phyloP scores from a whole-genome alignment of 495 filamentous ascomycete genomes.

The Aspergillus sclerotioniger region DNA sequence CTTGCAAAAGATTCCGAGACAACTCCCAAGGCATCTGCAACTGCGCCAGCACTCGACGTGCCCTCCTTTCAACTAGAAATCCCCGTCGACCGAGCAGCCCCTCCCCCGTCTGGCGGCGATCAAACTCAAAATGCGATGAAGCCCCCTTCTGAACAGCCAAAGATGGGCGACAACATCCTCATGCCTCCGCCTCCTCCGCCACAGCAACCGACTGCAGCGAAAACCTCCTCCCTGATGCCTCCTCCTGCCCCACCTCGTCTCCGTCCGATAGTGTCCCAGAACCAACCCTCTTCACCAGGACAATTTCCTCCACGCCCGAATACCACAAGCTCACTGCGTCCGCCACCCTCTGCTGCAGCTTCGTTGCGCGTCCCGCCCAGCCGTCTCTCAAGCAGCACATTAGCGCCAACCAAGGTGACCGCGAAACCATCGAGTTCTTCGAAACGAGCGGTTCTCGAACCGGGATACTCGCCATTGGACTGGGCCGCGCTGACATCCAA shows the following conservation, averaged over 20 bases:
- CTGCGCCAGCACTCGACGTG: constrained; percentile 28
- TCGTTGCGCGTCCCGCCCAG: constrained; percentile 30
- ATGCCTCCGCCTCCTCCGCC: constrained; percentile 14
- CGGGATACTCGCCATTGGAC: constrained; percentile 90
- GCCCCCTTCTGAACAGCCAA: background rate
- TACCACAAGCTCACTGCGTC: constrained; percentile 22
- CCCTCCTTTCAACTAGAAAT: constrained; percentile 34
- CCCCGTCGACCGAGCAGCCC: constrained; percentile 12
- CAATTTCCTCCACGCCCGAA: constrained; percentile 24
- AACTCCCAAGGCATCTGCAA: constrained; percentile 49
- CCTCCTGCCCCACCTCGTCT: constrained; percentile 34
- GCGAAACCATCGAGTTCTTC: constrained; percentile 39
- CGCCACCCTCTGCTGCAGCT: constrained; percentile 36
- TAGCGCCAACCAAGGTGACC: constrained; percentile 31
- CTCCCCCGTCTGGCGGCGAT: background rate
- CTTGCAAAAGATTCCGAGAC: constrained; percentile 35
- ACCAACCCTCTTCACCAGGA: constrained; percentile 13
- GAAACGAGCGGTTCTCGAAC: constrained; percentile 69
- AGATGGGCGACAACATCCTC: constrained; percentile 14
- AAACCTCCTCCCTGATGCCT: constrained; percentile 36
- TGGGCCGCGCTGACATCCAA: constrained; percentile 79
- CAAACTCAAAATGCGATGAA: constrained; percentile 15
- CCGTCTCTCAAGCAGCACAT: constrained; percentile 32
- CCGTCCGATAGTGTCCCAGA: constrained; percentile 25
- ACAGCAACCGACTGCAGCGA: constrained; percentile 19